These are phyloP conservation scores for Hypomontagnella submonticulosa DNA, from an alignment of 495 filamentous ascomycete genomes.

Conservation along the genomic window DNA sequence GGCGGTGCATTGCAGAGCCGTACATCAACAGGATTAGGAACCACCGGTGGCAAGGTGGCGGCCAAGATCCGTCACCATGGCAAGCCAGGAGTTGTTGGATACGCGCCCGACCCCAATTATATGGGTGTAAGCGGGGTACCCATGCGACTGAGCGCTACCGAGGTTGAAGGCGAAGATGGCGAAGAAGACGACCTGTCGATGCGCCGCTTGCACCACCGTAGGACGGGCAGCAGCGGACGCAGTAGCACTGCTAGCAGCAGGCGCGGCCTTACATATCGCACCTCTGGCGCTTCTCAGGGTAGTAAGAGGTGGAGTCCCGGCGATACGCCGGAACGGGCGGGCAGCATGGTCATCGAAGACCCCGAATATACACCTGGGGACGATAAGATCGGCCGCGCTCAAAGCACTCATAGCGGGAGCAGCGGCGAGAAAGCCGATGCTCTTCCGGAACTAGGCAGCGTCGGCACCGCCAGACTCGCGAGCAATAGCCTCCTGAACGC, in stretches of 20 bases:
- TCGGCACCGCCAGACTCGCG: constrained; percentile 54
- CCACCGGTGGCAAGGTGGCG: constrained; percentile 62
- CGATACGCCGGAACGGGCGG: constrained; percentile 69
- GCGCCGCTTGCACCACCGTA: constrained; percentile 69
- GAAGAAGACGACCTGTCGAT: constrained; percentile 76
- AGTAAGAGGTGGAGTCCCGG: constrained; percentile 72
- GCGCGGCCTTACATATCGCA: constrained; percentile 66
- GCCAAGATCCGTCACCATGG: constrained; percentile 87
- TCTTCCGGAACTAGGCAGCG: constrained; percentile 55
- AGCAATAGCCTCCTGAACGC: constrained; percentile 64
- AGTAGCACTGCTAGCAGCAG: constrained; percentile 79
- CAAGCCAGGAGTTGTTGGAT: constrained; percentile 74
- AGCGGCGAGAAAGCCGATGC: constrained; percentile 64
- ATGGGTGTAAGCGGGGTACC: constrained; percentile 81
- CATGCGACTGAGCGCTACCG: constrained; percentile 89
- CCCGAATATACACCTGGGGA: constrained; percentile 48
- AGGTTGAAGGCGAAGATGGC: constrained; percentile 85
- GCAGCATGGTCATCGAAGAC: constrained; percentile 56
- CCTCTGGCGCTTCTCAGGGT: constrained; percentile 58
- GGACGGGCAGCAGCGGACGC: constrained; percentile 79
- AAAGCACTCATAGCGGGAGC: constrained; percentile 64
- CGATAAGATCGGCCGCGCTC: constrained; percentile 59
- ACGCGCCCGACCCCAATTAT: constrained; percentile 76
- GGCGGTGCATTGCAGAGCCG: constrained; percentile 63
- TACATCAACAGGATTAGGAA: constrained; percentile 67